These are phyloP conservation scores for Hymenoscyphus infarciens DNA, from an alignment of 2,329 filamentous ascomycete genomes.

Conservation along the genomic window DNA sequence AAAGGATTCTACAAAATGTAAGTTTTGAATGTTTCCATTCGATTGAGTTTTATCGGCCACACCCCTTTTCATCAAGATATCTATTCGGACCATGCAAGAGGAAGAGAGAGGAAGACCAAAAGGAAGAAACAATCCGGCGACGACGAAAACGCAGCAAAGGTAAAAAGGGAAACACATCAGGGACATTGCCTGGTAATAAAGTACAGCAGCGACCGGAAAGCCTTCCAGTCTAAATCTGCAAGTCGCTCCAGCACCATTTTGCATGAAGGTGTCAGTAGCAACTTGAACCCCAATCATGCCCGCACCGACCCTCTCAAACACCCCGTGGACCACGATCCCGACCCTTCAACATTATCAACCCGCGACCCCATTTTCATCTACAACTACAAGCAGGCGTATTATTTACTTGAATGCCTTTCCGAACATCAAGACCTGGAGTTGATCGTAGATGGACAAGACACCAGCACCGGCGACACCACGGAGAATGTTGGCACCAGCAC, in stretches of 20 bases:
- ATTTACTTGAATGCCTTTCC: conserved; percentile 93
- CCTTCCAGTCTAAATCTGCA: conserved; percentile 30
- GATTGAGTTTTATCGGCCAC: conserved; percentile 16
- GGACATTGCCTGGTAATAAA: conserved; percentile 39
- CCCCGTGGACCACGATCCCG: conserved; percentile 15
- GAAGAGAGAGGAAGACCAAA: conserved; percentile 20
- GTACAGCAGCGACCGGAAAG: conserved; percentile 35
- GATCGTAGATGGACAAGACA: conserved; percentile 99
- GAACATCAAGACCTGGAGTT: conserved; percentile 98
- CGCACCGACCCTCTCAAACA: conserved; percentile 22
- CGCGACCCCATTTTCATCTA: conserved; percentile 25
- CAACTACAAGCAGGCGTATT: conserved; percentile 29
- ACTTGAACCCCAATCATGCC: conserved; percentile 29
- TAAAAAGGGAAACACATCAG: conserved; percentile 33
- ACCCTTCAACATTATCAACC: conserved; percentile 10
- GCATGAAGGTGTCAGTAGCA: conserved; percentile 35
- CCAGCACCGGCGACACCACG: conserved; percentile 99
- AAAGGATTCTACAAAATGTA: background rate
- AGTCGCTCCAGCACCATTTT: conserved; percentile 36
- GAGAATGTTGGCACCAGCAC: conserved; percentile 99
- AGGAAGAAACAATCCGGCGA: conserved; percentile 24
- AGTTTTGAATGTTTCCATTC: conserved; percentile 29
- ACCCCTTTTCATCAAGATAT: conserved; percentile 19
- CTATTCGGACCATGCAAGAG: conserved; percentile 26
- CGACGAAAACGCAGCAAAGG: conserved; percentile 24